phyloP scores from a whole-genome alignment of 148 eudicot species.

The Nepenthes mirabilis region DNA sequence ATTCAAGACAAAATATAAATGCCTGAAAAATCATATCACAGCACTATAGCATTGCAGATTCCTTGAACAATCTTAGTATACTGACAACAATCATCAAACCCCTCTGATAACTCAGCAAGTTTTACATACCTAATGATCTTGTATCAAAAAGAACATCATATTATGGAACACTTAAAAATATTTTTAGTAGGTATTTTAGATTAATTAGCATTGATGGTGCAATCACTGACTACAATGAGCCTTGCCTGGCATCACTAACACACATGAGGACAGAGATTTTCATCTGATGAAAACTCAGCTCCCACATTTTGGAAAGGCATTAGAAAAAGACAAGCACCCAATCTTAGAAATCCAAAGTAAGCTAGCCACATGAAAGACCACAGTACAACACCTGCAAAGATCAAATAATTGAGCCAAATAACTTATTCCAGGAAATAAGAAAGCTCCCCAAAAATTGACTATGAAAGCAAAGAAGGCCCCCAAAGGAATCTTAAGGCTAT shows the following conservation, averaged over 20 bases:
- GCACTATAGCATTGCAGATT: too few species aligned
- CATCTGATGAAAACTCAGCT: not conserved
- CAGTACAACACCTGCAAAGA: constrained; percentile 11
- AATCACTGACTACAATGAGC: not conserved
- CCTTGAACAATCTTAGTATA: too few species aligned
- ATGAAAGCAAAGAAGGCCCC: too few species aligned
- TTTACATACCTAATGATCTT: too few species aligned
- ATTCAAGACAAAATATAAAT: too few species aligned
- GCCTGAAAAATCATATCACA: too few species aligned
- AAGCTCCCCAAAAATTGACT: too few species aligned
- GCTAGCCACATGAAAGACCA: constrained; percentile 11
- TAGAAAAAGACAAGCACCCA: constrained; percentile 5
- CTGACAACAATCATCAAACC: too few species aligned
- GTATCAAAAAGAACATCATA: too few species aligned
- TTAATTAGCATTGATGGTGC: not conserved
- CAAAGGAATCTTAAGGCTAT: not conserved
- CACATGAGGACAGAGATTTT: not conserved
- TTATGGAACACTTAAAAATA: not conserved
- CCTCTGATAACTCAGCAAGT: too few species aligned
- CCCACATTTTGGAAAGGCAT: not conserved
- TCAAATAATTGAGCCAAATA: not conserved
- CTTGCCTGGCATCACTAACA: not conserved
- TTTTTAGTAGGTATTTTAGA: not conserved
- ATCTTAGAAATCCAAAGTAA: constrained; percentile 9
- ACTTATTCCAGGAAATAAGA: not conserved